These are phyloP conservation scores for Penicillium occitanis DNA, from an alignment of 2,329 filamentous ascomycete species.

Conservation along the genomic window DNA sequence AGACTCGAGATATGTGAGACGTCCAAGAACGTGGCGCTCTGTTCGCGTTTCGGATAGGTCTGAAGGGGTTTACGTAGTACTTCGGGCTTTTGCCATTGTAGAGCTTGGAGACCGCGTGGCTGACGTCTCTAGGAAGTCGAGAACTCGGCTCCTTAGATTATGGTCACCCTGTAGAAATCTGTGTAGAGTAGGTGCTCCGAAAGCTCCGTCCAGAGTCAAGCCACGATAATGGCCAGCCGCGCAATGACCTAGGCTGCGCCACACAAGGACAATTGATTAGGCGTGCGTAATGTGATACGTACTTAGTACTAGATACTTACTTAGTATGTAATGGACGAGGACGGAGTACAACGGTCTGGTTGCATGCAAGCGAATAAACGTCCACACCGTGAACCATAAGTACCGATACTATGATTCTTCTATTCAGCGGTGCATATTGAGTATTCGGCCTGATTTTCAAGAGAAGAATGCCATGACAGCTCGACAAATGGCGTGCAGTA, in stretches of 20 bases:
- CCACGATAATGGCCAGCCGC: background rate
- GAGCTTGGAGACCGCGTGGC: background rate
- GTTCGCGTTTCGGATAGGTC: background rate
- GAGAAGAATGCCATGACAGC: background rate
- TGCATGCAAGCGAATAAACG: background rate
- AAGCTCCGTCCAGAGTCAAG: background rate
- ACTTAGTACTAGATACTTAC: too few species aligned
- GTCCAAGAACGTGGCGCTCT: background rate
- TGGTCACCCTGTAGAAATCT: background rate
- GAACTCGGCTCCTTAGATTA: background rate
- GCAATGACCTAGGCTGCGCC: background rate
- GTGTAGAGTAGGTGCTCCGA: background rate
- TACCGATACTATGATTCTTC: background rate
- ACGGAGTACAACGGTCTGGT: background rate
- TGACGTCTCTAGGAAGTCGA: background rate
- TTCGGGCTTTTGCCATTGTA: background rate
- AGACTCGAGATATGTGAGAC: background rate
- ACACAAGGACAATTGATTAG: background rate
- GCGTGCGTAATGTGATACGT: conserved; percentile 7
- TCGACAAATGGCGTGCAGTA: background rate
- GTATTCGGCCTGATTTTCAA: background rate
- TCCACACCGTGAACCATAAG: background rate
- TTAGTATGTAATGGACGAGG: too few species aligned
- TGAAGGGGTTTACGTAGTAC: background rate
- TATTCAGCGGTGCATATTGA: background rate